Conservation (phyloP, 768 basidiomycete species). For the Hygrocybe punicea region DNA sequence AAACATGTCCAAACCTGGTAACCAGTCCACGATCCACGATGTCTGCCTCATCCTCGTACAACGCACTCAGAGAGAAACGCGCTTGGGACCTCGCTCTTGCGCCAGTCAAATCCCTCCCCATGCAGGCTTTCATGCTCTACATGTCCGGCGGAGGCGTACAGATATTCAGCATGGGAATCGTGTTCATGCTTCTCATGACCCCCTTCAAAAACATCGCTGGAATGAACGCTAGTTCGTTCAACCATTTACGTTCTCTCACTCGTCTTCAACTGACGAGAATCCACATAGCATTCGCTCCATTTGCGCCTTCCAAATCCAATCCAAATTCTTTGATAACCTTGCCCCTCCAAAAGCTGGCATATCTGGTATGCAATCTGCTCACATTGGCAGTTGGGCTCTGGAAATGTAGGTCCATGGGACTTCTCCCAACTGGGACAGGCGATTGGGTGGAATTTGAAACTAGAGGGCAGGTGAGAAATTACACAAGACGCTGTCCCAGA, state of each 20-base stretch:
- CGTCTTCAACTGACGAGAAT: neutral
- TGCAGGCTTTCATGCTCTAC: constrained; percentile 98
- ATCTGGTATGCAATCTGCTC: constrained; percentile 66
- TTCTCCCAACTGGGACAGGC: constrained; percentile 84
- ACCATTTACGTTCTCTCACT: neutral
- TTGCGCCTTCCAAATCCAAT: constrained; percentile 59
- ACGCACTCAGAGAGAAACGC: constrained; percentile 67
- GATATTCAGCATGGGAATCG: constrained; percentile 95
- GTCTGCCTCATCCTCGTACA: constrained; percentile 49
- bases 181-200: constrained; percentile 84
- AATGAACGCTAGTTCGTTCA: constrained; percentile 69
- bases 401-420: constrained; percentile 91
- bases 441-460: constrained; percentile 96
- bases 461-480: constrained; percentile 52
- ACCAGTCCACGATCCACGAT: constrained; percentile 28
- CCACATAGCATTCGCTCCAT: constrained; percentile 62
- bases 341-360: constrained; percentile 66
- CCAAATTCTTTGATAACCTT: constrained; percentile 53
- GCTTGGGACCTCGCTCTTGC: constrained; percentile 83
- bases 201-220: constrained; percentile 81
- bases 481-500: neutral
- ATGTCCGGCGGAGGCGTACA: constrained; percentile 96
- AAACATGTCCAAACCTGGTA: constrained; percentile 15
- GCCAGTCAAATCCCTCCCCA: constrained; percentile 88
- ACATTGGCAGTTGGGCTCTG: constrained; percentile 84